Conservation (phyloP, 805 yeast species). For the Saccharomyces paradoxus region DNA sequence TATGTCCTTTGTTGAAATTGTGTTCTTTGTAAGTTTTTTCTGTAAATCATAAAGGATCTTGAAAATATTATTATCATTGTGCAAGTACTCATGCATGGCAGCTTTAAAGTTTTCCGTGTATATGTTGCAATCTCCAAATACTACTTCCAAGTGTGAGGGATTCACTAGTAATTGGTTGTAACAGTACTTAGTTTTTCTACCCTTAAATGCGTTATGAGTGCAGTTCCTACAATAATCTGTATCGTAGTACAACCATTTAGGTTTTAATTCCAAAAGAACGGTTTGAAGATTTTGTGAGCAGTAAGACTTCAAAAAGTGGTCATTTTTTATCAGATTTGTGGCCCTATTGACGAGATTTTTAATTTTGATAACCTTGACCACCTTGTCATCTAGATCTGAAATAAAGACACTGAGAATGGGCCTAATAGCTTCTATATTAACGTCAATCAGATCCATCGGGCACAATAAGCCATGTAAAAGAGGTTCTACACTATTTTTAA, state of each 20-base stretch:
- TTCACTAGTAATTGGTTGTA: slow-evolving; percentile 11
- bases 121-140: background rate
- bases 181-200: slow-evolving; percentile 19
- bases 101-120: slow-evolving; percentile 12
- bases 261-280: slow-evolving; percentile 25
- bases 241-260: slow-evolving; percentile 25
- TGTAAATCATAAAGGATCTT: slow-evolving; percentile 20
- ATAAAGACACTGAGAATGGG: slow-evolving; percentile 3
- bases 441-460: slow-evolving; percentile 8
- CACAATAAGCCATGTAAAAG: slow-evolving; percentile 10
- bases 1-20: background rate
- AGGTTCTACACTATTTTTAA: slow-evolving; percentile 6
- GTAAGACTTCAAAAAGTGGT: slow-evolving; percentile 22
- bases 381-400: slow-evolving; percentile 7
- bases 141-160: slow-evolving; percentile 6
- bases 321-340: slow-evolving; percentile 5
- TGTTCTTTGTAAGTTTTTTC: background rate
- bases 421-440: slow-evolving; percentile 2
- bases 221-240: slow-evolving; percentile 25
- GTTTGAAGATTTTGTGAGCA: background rate
- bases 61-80: slow-evolving; percentile 15
- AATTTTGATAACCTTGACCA: slow-evolving; percentile 12
- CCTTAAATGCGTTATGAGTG: slow-evolving; percentile 19
- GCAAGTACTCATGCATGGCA: slow-evolving; percentile 18
- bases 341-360: slow-evolving; percentile 10